These are phyloP conservation scores for Hypoxylon rickii DNA, from an alignment of 495 filamentous ascomycete genomes.

Conservation along the genomic window DNA sequence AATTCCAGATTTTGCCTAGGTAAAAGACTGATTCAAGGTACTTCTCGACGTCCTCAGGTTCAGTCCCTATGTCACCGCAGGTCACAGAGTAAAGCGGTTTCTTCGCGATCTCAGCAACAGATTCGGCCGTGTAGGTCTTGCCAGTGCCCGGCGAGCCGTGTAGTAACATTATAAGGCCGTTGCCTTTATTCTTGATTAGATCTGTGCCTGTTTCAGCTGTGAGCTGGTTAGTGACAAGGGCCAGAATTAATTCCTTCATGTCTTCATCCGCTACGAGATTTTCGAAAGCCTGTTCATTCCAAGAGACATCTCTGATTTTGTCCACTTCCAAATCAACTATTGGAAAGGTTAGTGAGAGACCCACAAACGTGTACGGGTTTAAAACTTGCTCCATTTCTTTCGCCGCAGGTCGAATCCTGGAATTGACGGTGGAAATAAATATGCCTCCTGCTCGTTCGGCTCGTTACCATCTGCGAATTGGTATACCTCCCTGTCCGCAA, in stretches of 20 bases:
- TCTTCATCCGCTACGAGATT: constrained; percentile 53
- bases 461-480: too few species aligned
- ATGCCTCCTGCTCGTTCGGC: too few species aligned
- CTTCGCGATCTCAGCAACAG: constrained; percentile 53
- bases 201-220: constrained; percentile 40
- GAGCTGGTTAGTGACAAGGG: constrained; percentile 47
- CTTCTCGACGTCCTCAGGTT: constrained; percentile 48
- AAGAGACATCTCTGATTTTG: constrained; percentile 42
- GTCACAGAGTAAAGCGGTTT: constrained; percentile 57
- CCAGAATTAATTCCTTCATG: constrained; percentile 55
- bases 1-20: constrained; percentile 53
- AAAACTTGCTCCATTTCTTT: too few species aligned
- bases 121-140: constrained; percentile 61
- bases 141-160: constrained; percentile 59
- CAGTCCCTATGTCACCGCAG: constrained; percentile 57
- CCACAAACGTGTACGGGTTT: too few species aligned
- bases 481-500: too few species aligned
- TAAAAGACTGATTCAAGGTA: constrained; percentile 53
- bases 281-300: constrained; percentile 58
- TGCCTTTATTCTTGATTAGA: constrained; percentile 54
- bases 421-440: too few species aligned
- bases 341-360: too few species aligned
- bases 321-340: constrained; percentile 27
- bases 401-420: too few species aligned
- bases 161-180: constrained; percentile 53